These are phyloP conservation scores for Chrysanthemum lavandulifolium DNA, from an alignment of 129 eudicot genomes.

Conservation along the genomic window DNA sequence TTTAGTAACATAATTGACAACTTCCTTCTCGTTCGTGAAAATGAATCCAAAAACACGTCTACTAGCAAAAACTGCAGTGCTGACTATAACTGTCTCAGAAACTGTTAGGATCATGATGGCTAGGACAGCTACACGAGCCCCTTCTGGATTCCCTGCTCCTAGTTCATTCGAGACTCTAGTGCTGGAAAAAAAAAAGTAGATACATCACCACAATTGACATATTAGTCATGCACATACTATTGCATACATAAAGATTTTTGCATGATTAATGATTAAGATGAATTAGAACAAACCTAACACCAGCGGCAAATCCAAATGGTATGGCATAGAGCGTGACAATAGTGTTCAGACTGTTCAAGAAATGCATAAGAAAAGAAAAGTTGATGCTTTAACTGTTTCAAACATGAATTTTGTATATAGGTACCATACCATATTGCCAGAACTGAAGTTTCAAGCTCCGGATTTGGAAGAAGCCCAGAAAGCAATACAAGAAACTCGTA, in stretches of 20 bases:
- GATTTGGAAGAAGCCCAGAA: constrained; percentile 12
- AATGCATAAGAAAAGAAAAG: background rate
- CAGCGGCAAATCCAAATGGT: constrained; percentile 7
- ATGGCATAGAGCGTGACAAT: constrained; percentile 4
- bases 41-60: constrained; percentile 1
- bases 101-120: background rate
- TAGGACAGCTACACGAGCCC: constrained; percentile 2
- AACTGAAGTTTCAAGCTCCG: constrained; percentile 14
- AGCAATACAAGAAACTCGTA: constrained; percentile 7
- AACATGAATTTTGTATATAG: background rate
- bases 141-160: constrained; percentile 15
- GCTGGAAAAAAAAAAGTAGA: background rate
- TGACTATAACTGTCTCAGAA: background rate
- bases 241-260: background rate
- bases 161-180: constrained; percentile 15
- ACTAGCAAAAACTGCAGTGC: background rate
- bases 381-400: background rate
- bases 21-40: constrained; percentile 11
- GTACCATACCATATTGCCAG: constrained; percentile 1
- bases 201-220: background rate
- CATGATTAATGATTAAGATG: background rate
- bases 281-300: constrained; percentile 5
- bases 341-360: constrained; percentile 2
- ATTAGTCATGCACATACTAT: background rate
- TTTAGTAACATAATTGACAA: constrained; percentile 4